Percentiles rank a stretch among this genome's conserved stretches.
Conservation (phyloP, 768 basidiomycete species). For the Pilatotrama ljubarskyi region DNA sequence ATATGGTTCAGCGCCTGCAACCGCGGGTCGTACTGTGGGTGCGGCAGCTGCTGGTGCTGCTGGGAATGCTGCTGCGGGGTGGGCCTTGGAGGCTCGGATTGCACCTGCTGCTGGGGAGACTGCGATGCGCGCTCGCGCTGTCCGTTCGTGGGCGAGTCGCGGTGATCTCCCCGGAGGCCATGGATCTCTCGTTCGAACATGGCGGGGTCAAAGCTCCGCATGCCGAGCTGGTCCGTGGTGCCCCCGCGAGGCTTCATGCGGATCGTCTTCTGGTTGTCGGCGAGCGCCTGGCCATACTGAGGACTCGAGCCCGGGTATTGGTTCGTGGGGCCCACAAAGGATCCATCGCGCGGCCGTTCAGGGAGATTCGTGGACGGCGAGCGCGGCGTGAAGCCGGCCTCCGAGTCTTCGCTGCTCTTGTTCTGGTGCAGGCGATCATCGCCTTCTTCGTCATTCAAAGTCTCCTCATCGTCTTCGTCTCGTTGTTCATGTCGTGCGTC, state of each 20-base stretch:
- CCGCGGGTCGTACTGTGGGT: constrained; percentile 19
- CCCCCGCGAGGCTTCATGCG: constrained; percentile 57
- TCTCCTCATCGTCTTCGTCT: constrained; percentile 42
- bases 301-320: constrained; percentile 27
- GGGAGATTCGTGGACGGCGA: constrained; percentile 66
- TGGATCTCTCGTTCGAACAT: constrained; percentile 46
- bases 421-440: constrained; percentile 35
- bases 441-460: constrained; percentile 52
- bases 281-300: constrained; percentile 27
- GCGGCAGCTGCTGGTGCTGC: constrained; percentile 2
- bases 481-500: constrained; percentile 39
- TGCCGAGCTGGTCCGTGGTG: constrained; percentile 59
- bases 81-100: constrained; percentile 4
- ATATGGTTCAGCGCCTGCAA: constrained; percentile 9
- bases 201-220: constrained; percentile 58
- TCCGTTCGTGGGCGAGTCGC: constrained; percentile 22
- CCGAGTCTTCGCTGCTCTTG: constrained; percentile 30
- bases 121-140: constrained; percentile 25
- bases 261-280: constrained; percentile 36
- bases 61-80: constrained; percentile 1
- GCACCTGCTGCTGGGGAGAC: constrained; percentile 5
- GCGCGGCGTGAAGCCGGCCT: constrained; percentile 56
- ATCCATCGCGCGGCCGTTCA: constrained; percentile 39
- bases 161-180: constrained; percentile 13
- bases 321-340: constrained; percentile 24